Evolutionary conservation across 148 eudicot genomes (phyloP), one percentile per base, ranked within the genome.

Genomic region (Mesembryanthemum crystallinum): DNA sequence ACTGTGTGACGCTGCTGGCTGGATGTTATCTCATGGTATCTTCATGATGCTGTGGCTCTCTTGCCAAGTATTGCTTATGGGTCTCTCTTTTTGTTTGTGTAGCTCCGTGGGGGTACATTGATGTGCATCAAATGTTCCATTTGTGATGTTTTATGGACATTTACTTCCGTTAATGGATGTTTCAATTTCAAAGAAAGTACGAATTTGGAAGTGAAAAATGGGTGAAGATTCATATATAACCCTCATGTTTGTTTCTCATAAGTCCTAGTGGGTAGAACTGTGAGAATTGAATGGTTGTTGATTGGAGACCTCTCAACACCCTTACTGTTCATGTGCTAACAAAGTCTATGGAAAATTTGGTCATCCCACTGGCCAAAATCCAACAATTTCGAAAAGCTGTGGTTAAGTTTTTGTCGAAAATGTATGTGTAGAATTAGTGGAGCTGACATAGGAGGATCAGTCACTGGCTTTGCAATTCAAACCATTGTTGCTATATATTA

Each of bases 31-130:
- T 64, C 45, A 30, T 63, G 39, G 4, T 27, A 13, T 35, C 65
- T 28, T 62, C 65, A 62, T 60, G 64, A 25, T 62, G 21, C 63
- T 9, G 65, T 61, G 64, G 29, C 65, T 62, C 4, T n/a, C 39
- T 2, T 35, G 39, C 65, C 27, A n/a, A n/a, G n/a, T 24, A 30
- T 28, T 13, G 20, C 3, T n/a, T 62, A 3, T 62, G 30, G 14
- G 65, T 13, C 30, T 7, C 45, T n/a, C 18, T 13, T 30, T 30
- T 30, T 29, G 42, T 63, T 63, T 63, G 18, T 30, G 14, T 30
- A 15, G 12, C 1, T 63, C 67, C 21, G 21, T 63, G n/a, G 18
- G 18, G 42, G 5, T 63, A 37, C 39, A 29, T 47, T 15, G 52
- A 47, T 47, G 52, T 15, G 18, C 18, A 10, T 47, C 13, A 47